Evolutionary conservation across 2,329 filamentous ascomycete species (phyloP).

Genomic region (Paradendryphiella salina): DNA sequence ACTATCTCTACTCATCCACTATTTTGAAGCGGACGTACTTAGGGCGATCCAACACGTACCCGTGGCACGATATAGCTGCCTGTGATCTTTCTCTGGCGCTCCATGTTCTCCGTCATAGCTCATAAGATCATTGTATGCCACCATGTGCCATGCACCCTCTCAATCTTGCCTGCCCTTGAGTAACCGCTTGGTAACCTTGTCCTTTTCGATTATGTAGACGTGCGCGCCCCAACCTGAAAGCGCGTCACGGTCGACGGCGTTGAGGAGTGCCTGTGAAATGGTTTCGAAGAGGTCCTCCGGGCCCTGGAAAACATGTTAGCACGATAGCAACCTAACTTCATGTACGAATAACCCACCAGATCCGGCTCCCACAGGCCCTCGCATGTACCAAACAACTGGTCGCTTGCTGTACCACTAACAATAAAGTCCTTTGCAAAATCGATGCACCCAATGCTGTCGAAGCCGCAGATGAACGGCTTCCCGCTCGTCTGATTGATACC

Average conservation of each 20-base stretch:
- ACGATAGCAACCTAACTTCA: background rate
- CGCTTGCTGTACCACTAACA: conserved; percentile 91
- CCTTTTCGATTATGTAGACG: conserved; percentile 99
- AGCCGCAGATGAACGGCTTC: conserved; percentile 97
- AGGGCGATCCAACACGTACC: background rate
- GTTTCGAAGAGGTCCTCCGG: conserved; percentile 98
- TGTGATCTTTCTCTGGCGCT: conserved; percentile 11
- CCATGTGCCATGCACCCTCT: conserved; percentile 23
- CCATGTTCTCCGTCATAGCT: conserved; percentile 16
- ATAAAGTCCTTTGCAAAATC: conserved; percentile 99
- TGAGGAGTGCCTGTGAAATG: conserved; percentile 91
- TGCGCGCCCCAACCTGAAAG: conserved; percentile 97
- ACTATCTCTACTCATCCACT: background rate
- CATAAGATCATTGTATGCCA: conserved; percentile 17
- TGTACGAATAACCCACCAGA: conserved; percentile 63
- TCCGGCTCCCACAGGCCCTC: conserved; percentile 98
- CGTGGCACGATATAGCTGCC: background rate
- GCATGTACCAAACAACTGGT: conserved; percentile 98
- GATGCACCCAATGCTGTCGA: conserved; percentile 98
- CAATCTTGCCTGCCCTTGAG: conserved; percentile 93
- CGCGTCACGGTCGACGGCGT: conserved; percentile 94
- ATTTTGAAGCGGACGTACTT: background rate
- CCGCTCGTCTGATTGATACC: conserved; percentile 93
- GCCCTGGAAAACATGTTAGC: conserved; percentile 55
- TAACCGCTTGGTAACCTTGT: conserved; percentile 98